These are phyloP conservation scores for Sambucus nigra DNA, from an alignment of 129 eudicot species.

Conservation along the genomic window DNA sequence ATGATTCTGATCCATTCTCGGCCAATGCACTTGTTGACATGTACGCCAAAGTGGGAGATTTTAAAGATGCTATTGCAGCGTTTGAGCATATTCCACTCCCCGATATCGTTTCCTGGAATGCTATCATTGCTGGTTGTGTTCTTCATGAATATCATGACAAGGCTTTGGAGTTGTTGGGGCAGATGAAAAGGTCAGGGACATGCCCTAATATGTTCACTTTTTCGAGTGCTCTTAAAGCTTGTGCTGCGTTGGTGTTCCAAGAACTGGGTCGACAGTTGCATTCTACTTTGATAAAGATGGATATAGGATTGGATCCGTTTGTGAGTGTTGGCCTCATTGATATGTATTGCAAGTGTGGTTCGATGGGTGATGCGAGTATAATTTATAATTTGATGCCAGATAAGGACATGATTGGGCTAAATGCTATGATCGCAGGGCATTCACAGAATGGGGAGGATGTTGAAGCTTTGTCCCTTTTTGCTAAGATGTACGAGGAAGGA, in stretches of 20 bases:
- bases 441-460: conserved; percentile 39
- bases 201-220: conserved; percentile 64
- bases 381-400: conserved; percentile 49
- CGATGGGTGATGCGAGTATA: conserved; percentile 42
- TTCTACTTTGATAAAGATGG: conserved; percentile 48
- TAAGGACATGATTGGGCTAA: conserved; percentile 47
- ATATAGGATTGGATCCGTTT: conserved; percentile 44
- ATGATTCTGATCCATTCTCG: conserved; percentile 57
- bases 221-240: conserved; percentile 84
- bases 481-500: conserved; percentile 26
- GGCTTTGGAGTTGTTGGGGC: conserved; percentile 41
- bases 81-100: conserved; percentile 46
- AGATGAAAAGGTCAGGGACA: conserved; percentile 50
- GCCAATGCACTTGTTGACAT: conserved; percentile 79
- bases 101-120: conserved; percentile 90
- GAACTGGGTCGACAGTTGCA: conserved; percentile 71
- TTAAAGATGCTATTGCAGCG: conserved; percentile 41
- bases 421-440: conserved; percentile 61
- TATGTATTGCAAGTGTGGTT: conserved; percentile 65
- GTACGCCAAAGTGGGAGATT: conserved; percentile 71
- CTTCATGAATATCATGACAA: conserved; percentile 47
- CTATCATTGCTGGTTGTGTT: conserved; percentile 75
- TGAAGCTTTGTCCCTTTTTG: conserved; percentile 44
- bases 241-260: conserved; percentile 49
- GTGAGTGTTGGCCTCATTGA: conserved; percentile 66